phyloP scores from a whole-genome alignment of 176 grass and related monocot genomes.

The Aegilops umbellulata region DNA sequence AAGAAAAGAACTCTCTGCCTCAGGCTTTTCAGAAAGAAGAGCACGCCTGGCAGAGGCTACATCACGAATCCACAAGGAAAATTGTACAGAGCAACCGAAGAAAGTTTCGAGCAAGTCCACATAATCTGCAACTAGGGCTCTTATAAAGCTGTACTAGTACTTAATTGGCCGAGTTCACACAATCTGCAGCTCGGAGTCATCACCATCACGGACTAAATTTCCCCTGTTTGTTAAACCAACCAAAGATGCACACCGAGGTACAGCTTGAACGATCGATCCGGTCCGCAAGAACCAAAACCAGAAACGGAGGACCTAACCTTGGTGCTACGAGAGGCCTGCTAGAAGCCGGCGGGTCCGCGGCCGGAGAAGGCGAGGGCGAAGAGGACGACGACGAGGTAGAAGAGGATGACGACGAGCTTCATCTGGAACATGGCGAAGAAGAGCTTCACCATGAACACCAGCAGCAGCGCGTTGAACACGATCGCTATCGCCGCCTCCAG shows the following conservation, averaged over 20 bases:
- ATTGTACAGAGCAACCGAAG: background rate
- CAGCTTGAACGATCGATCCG: background rate
- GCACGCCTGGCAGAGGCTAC: background rate
- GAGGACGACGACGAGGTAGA: slow-evolving; percentile 61
- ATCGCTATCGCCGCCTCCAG: slow-evolving; percentile 58
- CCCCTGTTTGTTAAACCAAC: background rate
- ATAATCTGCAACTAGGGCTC: background rate
- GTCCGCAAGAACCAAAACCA: no score
- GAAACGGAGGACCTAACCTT: background rate
- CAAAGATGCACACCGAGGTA: background rate
- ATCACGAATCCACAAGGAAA: background rate
- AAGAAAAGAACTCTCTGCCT: background rate
- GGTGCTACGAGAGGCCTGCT: background rate
- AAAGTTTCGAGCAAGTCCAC: background rate
- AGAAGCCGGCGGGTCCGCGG: slow-evolving; percentile 35
- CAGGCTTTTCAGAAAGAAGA: no score
- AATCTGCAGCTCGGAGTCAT: background rate
- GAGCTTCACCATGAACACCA: slow-evolving; percentile 77
- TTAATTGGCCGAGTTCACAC: background rate
- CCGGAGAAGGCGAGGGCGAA: slow-evolving; percentile 67
- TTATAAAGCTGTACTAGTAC: background rate
- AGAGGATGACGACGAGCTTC: slow-evolving; percentile 66
- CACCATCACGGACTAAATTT: background rate
- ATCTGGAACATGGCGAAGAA: slow-evolving; percentile 74
- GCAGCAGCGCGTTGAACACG: slow-evolving; percentile 60